Conservation (phyloP, 305 asterid species). For the Rubia tinctorum region DNA sequence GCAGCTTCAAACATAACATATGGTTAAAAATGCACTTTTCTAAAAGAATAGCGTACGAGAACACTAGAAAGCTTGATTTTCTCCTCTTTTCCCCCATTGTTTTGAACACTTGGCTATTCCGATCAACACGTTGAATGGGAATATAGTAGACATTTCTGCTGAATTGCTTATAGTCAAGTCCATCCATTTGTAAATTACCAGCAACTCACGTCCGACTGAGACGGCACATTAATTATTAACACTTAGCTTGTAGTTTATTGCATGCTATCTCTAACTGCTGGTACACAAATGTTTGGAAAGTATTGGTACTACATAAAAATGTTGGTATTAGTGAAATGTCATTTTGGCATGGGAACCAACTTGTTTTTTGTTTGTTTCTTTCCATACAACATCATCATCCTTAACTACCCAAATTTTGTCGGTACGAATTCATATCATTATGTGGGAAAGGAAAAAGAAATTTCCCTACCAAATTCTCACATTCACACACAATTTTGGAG, state of each 20-base stretch:
- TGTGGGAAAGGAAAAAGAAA: not conserved
- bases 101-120: not conserved
- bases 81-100: no score
- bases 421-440: not conserved
- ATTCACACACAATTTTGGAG: not conserved
- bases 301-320: not conserved
- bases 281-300: not conserved
- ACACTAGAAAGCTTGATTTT: no score
- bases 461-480: not conserved
- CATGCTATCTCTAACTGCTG: not conserved
- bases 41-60: no score
- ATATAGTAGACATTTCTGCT: not conserved
- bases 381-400: no score
- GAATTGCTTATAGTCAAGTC: not conserved
- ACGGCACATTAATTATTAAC: not conserved
- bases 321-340: not conserved
- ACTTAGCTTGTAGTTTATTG: not conserved
- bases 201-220: not conserved
- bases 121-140: not conserved
- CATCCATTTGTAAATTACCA: not conserved
- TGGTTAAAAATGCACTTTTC: no score
- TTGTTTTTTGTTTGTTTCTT: no score
- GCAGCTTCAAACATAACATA: no score
- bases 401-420: not conserved
- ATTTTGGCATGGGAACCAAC: not conserved